Conservation (phyloP, 1,139 yeast genomes). For the Yamadazyma triangularis region DNA sequence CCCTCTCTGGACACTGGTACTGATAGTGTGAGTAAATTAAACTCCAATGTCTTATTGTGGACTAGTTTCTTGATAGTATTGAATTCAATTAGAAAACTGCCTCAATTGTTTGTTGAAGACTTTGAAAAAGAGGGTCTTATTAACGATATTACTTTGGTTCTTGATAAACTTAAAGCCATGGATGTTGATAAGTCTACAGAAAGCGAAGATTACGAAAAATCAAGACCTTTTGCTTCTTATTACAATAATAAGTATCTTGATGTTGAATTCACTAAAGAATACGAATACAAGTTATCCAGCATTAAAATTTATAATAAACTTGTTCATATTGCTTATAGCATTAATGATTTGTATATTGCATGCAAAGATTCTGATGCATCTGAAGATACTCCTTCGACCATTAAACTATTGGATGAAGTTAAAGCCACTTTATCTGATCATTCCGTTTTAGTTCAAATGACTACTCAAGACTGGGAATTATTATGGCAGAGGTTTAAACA, state of each 20-base stretch:
- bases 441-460: no score
- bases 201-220: constrained; percentile 10
- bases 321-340: constrained; percentile 15
- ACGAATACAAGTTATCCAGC: constrained; percentile 19
- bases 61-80: constrained; percentile 10
- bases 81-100: constrained; percentile 9
- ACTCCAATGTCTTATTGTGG: constrained; percentile 10
- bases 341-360: constrained; percentile 16
- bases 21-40: constrained; percentile 8
- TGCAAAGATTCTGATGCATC: constrained; percentile 16
- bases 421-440: constrained; percentile 9
- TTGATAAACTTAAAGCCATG: constrained; percentile 12
- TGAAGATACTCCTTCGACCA: constrained; percentile 15
- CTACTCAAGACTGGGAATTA: constrained; percentile 33
- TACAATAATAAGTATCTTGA: constrained; percentile 27
- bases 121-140: constrained; percentile 74
- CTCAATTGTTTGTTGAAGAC: constrained; percentile 24
- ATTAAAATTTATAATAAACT: constrained; percentile 17
- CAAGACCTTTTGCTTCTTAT: constrained; percentile 11
- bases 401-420: constrained; percentile 15
- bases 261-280: constrained; percentile 29
- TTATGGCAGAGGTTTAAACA: constrained; percentile 45
- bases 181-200: constrained; percentile 14
- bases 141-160: constrained; percentile 40
- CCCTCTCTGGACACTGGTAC: constrained; percentile 1